Conservation (phyloP, 768 basidiomycete genomes). For the Bullera alba region DNA sequence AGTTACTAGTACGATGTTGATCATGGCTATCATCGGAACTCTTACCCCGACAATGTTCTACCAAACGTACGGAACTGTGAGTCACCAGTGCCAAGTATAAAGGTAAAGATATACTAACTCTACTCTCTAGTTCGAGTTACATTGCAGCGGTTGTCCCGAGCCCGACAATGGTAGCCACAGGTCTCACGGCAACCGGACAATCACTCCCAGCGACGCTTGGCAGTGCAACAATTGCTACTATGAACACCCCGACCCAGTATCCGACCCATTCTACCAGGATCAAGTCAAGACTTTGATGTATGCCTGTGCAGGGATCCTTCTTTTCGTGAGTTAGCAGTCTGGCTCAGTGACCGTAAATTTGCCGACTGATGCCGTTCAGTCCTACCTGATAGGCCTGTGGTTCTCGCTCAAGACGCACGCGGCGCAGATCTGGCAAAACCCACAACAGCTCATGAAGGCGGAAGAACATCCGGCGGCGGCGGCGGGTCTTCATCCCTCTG, state of each 20-base stretch:
- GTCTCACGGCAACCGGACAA: not conserved
- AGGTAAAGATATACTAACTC: conserved; percentile 3
- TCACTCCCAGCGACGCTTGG: conserved; percentile 55
- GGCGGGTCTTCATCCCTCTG: conserved; percentile 38
- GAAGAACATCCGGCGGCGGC: conserved; percentile 35
- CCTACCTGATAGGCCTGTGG: conserved; percentile 94
- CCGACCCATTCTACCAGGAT: conserved; percentile 92
- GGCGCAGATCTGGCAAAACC: conserved; percentile 98
- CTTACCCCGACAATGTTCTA: conserved; percentile 94
- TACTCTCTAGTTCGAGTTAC: conserved; percentile 30
- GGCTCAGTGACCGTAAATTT: not conserved
- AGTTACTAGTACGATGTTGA: conserved; percentile 98
- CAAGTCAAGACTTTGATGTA: conserved; percentile 95
- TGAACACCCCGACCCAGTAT: conserved; percentile 82
- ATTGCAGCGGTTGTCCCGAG: conserved; percentile 43
- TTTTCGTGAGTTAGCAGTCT: conserved; percentile 61
- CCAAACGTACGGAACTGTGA: conserved; percentile 91
- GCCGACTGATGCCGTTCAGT: conserved; percentile 52
- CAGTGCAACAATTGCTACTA: conserved; percentile 88
- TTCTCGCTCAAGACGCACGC: conserved; percentile 98
- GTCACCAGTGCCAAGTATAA: conserved; percentile 42
- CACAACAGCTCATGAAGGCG: conserved; percentile 51
- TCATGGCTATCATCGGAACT: conserved; percentile 98
- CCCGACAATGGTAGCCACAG: too few species aligned
- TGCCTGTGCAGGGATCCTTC: conserved; percentile 79